Percentiles rank a stretch among this genome's conserved stretches.
These are phyloP conservation scores for Talaromyces albobiverticillius DNA, from an alignment of 2,329 filamentous ascomycete genomes.

Conservation along the genomic window DNA sequence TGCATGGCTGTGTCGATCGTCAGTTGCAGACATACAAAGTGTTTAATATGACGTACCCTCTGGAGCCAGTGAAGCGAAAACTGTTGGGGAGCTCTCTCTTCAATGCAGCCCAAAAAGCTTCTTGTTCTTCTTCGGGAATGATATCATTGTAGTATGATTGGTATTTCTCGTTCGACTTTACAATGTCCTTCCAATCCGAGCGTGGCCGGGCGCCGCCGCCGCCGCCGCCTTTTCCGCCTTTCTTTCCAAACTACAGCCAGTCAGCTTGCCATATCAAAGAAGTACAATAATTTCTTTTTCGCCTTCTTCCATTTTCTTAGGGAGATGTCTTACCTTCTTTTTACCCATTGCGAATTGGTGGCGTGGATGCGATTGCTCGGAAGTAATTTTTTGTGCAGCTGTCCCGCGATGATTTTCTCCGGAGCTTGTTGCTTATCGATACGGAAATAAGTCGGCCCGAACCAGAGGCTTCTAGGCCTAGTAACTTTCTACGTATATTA, in stretches of 20 bases:
- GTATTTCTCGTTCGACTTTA: constrained; percentile 78
- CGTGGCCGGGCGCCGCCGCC: constrained; percentile 42
- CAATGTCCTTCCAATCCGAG: constrained; percentile 58
- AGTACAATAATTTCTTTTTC: too few species aligned
- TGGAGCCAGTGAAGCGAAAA: constrained; percentile 95
- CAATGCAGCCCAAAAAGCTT: constrained; percentile 79
- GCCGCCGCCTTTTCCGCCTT: too few species aligned
- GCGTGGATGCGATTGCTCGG: neutral
- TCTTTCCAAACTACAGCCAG: constrained; percentile 12
- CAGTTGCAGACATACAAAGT: constrained; percentile 14
- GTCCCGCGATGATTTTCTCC: constrained; percentile 1
- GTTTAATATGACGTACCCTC: constrained; percentile 59
- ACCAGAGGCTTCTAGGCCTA: too few species aligned
- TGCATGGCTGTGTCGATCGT: constrained; percentile 64
- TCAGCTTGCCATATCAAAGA: too few species aligned
- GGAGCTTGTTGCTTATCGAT: neutral
- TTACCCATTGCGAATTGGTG: constrained; percentile 15
- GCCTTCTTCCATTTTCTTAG: neutral
- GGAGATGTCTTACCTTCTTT: constrained; percentile 10
- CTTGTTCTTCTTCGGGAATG: constrained; percentile 72
- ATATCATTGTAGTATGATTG: constrained; percentile 83
- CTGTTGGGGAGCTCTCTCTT: constrained; percentile 89
- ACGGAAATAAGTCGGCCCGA: neutral
- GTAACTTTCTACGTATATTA: too few species aligned
- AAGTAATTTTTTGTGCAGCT: neutral